phyloP scores from a whole-genome alignment of 495 filamentous ascomycete species.

The Cenococcum geophilum region DNA sequence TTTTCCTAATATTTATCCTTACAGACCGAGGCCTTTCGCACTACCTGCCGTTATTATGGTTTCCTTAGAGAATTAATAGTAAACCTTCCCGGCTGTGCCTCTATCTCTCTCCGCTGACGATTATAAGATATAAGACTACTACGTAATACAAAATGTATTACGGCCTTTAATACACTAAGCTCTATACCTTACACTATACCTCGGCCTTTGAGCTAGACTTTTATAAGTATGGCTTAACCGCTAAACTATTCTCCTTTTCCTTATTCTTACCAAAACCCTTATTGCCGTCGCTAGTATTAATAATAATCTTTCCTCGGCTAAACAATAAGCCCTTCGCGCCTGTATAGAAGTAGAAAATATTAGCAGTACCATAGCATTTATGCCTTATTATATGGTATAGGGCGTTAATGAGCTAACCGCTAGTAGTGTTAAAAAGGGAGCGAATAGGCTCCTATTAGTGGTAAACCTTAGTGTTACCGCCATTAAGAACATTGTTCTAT shows the following conservation, averaged over 20 bases:
- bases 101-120: slow-evolving; percentile 50
- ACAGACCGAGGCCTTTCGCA: slow-evolving; percentile 26
- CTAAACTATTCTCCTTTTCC: slow-evolving; percentile 85
- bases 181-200: slow-evolving; percentile 76
- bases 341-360: slow-evolving; percentile 90
- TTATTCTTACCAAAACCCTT: slow-evolving; percentile 75
- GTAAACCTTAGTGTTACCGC: slow-evolving; percentile 71
- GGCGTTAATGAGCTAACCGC: slow-evolving; percentile 86
- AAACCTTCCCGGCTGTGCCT: slow-evolving; percentile 42
- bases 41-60: slow-evolving; percentile 32
- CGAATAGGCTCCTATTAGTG: slow-evolving; percentile 68
- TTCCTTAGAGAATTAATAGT: slow-evolving; percentile 43
- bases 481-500: slow-evolving; percentile 83
- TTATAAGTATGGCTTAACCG: slow-evolving; percentile 96
- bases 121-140: slow-evolving; percentile 51
- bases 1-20: slow-evolving; percentile 12
- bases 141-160: slow-evolving; percentile 42
- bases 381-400: slow-evolving; percentile 88
- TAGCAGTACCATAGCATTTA: slow-evolving; percentile 92
- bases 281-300: slow-evolving; percentile 65
- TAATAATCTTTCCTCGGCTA: slow-evolving; percentile 65
- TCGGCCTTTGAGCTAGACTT: slow-evolving; percentile 79
- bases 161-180: slow-evolving; percentile 47
- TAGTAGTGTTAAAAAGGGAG: slow-evolving; percentile 65
- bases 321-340: slow-evolving; percentile 72